Evolutionary conservation across 306 rosid genomes (phyloP), one percentile per base, ranked within the genome.

Genomic region (Quercus agrifolia): DNA sequence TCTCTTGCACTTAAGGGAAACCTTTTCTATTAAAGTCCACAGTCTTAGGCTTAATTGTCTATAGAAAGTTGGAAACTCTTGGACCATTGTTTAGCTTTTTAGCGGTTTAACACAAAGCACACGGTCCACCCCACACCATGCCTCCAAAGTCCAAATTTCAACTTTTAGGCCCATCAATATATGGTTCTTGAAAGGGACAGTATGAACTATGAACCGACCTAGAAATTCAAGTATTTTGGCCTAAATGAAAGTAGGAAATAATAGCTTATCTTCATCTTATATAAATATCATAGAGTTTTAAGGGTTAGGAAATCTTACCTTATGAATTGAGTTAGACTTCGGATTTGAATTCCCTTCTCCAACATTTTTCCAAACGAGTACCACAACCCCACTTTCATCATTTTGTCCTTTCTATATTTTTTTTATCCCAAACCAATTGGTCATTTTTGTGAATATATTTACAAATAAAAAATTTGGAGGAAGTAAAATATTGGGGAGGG

Each of bases 51-150:
- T 44, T 23, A 17, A 20, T 46, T 58, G 18, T 27, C 77, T 10
- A 13, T 28, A 13, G 27, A 70, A 69, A 71, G 71, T 78, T 28
- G 20, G 27, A 70, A 56, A 71, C 71, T 78, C 63, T 41, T 20
- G 6, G 72, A 14, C 52, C 41, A 1, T n/a, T 68, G 8, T 35
- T 35, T 33, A 35, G 15, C 35, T 25, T 68, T 25, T 30, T 68
- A 49, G n/a, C 72, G 28, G 52, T 35, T 6, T 49, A 68, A 68
- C 49, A 7, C 46, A 9, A 35, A 38, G 52, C 72, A 6, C 68
- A 62, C 33, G n/a, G 28, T 49, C 54, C 54, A 15, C 72, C 4
- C 52, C 51, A 15, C 72, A 9, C 72, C 27, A 33, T 8, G 20
- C 51, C 51, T 68, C 23, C 49, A 9, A 4, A 38, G 72, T 68